Evolutionary conservation across 257 asterid genomes (phyloP).

Genomic region (Solanum infundibuliforme): DNA sequence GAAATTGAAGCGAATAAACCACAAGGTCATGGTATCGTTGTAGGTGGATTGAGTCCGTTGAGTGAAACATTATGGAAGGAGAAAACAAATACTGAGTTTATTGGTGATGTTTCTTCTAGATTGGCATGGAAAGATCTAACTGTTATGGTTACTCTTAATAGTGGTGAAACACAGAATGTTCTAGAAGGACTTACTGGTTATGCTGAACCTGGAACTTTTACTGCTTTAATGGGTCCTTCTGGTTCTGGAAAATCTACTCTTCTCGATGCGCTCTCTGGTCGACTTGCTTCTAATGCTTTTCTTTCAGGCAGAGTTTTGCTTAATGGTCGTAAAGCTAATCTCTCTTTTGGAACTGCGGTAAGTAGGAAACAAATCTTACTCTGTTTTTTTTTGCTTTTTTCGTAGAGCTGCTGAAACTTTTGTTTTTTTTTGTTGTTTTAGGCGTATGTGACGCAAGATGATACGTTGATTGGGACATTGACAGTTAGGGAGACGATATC

Average conservation of each 20-base stretch:
- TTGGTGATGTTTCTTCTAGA: conserved; percentile 87
- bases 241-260: conserved; percentile 93
- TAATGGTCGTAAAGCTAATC: conserved; percentile 84
- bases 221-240: conserved; percentile 97
- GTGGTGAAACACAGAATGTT: conserved; percentile 76
- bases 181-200: conserved; percentile 68
- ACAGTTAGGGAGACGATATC: conserved; percentile 86
- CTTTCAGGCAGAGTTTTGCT: conserved; percentile 71
- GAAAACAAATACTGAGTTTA: conserved; percentile 59
- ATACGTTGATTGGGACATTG: conserved; percentile 84
- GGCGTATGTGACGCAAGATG: conserved; percentile 99
- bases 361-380: conserved; percentile 8
- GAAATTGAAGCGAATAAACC: conserved; percentile 87
- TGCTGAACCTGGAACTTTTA: conserved; percentile 89
- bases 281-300: conserved; percentile 86
- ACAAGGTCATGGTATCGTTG: conserved; percentile 49
- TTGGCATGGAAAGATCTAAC: conserved; percentile 88
- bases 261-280: conserved; percentile 84
- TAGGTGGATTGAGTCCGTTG: conserved; percentile 85
- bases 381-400: not conserved
- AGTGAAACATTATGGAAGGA: conserved; percentile 95
- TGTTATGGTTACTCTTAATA: conserved; percentile 63
- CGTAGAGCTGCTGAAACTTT: not conserved
- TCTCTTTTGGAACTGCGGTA: conserved; percentile 88
- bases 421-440: not conserved